Evolutionary conservation across 371 early-diverging fungal genomes (phyloP), one percentile per base, ranked within the genome.

Genomic region (Amoeboaphelidium protococcarum): DNA sequence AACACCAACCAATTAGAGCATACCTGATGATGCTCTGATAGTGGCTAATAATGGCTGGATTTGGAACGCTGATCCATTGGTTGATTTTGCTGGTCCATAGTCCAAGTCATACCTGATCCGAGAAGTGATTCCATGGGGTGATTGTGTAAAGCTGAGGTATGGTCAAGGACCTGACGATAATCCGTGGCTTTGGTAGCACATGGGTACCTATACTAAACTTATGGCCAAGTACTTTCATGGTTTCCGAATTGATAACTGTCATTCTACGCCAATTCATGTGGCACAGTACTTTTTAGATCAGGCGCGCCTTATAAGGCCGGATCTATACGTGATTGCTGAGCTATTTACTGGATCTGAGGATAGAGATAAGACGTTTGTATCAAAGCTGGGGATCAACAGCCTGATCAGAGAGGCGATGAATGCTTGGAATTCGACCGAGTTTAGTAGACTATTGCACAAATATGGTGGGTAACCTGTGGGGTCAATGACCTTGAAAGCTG

Each of bases 11-110:
- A 63, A 66, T 41, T 52, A 31, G 21, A 3, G 3, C 10, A 16
- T 27, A 21, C 73, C 78, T 50, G 63, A 68, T 24, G 57, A 70
- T 26, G 72, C 69, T 6, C 54, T 73, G 31, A 70, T 66, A 16
- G 51, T 95, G 26, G 92, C 84, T 22, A 89, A 85, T 64, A 95
- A 95, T 58, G 96, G 96, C 2, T 95, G 96, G 96, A 86, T 95
- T 42, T 92, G 94, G 96, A 83, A 83, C 53, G 92, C 86, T 2
- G 82, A 90, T 52, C 92, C 91, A 2, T 55, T 88, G 42, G 58
- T 70, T 26, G 84, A 91, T 61, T 92, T 95, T 72, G 92, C 89
- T 10, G 78, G 78, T 19, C 66, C 77, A 13, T 67, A 62, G 31
- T 83, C 85, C 2, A 71, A 73, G 48, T 81, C 90, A 0, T 95